Base-by-base conservation (phyloP, 2,329 filamentous ascomycete genomes). In the Chaetomiaceae sp. region DNA sequence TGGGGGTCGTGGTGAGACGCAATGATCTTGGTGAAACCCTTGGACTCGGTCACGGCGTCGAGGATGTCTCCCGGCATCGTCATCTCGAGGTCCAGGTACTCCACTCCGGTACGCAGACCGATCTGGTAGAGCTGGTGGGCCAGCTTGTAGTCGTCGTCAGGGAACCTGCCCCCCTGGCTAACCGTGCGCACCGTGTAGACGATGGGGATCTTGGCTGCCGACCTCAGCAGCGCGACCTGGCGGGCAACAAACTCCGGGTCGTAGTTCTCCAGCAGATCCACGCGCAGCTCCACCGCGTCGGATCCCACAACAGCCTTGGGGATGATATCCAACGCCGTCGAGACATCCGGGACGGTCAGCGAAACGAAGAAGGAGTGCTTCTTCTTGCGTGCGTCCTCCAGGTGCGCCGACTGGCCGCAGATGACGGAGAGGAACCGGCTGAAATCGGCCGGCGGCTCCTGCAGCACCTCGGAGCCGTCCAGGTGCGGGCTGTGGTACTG, bases 41-140 rank as follows among this genome's bases (percentile, higher is more conserved):
- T 86, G 5, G 68, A 68, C 48, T 85, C 80, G 0, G 80, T 76
- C 4, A 96, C 76, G 13, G 79, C 73, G 40, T 85, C 79, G 25
- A 96, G 76, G 30, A 95, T 74, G n/a, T 83, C 73, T 44, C 89
- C 82, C 0, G 90, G 86, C 67, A 91, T 86, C 0, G 88, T 87
- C 69, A 97, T 87, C 67, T 99, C 93, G 7, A 97, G 73, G 66
- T 99, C 93, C 20, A 99, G 77, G 64, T 95, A 99, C 65, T 99
- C 93, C 38, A 91, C 83, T 8, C 89, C 92, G 66, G 93, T 82
- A 21, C 88, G 83, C 51, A 96, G 73, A 5, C 89, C 93, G 33
- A 87, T 76, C 39, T 76, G 77, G 69, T 96, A 96, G 9, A 99
- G 78, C 23, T 79, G 76, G 38, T 87, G 74, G 8, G 88, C 85